A percentile compares a stretch with the other conserved stretches of the same genome.
These are phyloP conservation scores for Solanum hybrid DNA, from an alignment of 305 asterid species.

Conservation along the genomic window DNA sequence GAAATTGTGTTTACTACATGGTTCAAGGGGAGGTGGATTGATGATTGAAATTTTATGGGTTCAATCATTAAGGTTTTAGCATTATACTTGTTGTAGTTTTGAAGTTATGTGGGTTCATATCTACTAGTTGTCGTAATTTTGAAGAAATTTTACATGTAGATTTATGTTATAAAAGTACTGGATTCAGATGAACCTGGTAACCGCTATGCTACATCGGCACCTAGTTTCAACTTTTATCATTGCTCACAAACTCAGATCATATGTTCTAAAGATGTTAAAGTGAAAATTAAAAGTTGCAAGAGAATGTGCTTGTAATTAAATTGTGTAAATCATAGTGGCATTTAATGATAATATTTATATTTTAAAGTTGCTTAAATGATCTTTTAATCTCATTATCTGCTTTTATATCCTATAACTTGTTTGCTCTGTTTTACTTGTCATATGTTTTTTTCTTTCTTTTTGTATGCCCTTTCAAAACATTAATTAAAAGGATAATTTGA, in stretches of 20 bases:
- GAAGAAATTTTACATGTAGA: background rate
- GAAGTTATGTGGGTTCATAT: background rate
- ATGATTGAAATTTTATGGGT: background rate
- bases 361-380: background rate
- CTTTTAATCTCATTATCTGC: background rate
- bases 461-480: no score
- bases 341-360: background rate
- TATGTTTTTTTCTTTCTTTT: no score
- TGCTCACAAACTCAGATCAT: background rate
- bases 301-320: background rate
- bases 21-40: no score
- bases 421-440: no score
- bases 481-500: background rate
- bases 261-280: background rate
- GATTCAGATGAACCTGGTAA: background rate
- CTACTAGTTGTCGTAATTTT: background rate
- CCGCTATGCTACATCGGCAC: rapidly evolving
- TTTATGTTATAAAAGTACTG: background rate
- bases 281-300: background rate
- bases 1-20: background rate
- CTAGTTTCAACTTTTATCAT: background rate
- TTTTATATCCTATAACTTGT: background rate
- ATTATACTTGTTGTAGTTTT: background rate
- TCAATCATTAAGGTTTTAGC: no score
- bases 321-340: background rate